These are phyloP conservation scores for Trichocladium uniseriatum DNA, from an alignment of 495 filamentous ascomycete species.

Conservation along the genomic window DNA sequence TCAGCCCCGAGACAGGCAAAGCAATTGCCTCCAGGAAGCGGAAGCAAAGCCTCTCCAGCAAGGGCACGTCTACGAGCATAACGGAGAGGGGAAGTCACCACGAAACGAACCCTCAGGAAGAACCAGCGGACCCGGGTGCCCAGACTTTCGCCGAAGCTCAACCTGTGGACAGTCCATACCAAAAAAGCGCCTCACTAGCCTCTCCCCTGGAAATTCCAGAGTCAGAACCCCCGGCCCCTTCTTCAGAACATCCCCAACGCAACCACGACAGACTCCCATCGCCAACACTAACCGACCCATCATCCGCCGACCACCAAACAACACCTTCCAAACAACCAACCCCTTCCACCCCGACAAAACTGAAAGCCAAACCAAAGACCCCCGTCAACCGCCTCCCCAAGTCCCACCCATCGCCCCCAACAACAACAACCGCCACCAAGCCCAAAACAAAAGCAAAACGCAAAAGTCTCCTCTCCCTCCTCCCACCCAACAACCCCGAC, in stretches of 20 bases:
- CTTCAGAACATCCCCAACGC: neutral
- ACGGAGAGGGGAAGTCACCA: too few species aligned
- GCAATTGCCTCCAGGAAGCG: neutral
- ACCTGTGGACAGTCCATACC: neutral
- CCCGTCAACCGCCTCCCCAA: neutral
- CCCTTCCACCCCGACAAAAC: neutral
- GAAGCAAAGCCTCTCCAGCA: neutral
- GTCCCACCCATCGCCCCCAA: neutral
- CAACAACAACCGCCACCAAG: neutral
- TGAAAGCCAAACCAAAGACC: neutral
- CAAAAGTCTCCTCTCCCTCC: constrained; percentile 19
- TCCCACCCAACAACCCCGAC: constrained; percentile 3
- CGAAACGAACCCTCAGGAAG: too few species aligned
- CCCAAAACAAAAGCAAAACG: neutral
- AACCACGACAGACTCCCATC: neutral
- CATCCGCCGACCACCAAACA: neutral
- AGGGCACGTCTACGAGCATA: neutral
- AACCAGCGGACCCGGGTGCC: too few species aligned
- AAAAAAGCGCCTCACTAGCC: too few species aligned
- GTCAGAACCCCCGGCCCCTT: neutral
- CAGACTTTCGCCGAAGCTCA: constrained; percentile 2
- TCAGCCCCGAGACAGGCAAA: neutral
- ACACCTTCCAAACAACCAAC: neutral
- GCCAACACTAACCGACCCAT: constrained; percentile 4
- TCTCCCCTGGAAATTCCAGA: neutral